Conservation (phyloP, 306 rosid genomes). For the Cicer yamashitae region DNA sequence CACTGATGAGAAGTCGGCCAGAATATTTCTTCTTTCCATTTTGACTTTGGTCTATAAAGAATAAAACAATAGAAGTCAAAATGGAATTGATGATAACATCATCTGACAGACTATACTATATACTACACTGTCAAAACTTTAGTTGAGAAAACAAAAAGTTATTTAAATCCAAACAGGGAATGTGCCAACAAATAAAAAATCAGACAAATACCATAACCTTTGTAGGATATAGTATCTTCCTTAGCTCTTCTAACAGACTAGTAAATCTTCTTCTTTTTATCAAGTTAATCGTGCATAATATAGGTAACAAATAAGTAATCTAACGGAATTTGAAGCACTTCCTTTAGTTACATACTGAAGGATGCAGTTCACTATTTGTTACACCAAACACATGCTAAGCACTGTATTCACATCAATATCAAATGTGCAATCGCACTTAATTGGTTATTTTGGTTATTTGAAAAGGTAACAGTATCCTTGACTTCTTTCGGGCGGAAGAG, state of each 20-base stretch:
- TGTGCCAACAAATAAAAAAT: constrained; percentile 30
- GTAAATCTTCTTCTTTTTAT: constrained; percentile 22
- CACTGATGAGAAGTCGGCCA: constrained; percentile 93
- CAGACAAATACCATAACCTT: constrained; percentile 14
- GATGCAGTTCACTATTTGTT: constrained; percentile 9
- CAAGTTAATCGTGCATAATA: constrained; percentile 14
- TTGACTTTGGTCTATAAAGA: constrained; percentile 64
- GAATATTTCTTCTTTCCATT: constrained; percentile 81
- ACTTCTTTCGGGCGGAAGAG: not conserved
- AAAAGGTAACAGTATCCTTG: not conserved
- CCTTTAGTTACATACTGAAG: not conserved
- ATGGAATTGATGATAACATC: constrained; percentile 25
- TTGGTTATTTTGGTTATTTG: not conserved
- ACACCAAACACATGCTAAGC: not conserved
- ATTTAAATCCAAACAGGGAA: constrained; percentile 26
- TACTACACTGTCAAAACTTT: constrained; percentile 35
- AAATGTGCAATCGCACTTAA: not conserved
- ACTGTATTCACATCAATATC: constrained; percentile 13
- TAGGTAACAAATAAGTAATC: constrained; percentile 10
- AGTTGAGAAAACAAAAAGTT: constrained; percentile 16
- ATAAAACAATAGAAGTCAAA: constrained; percentile 33
- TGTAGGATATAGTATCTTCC: constrained; percentile 19
- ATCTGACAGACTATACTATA: constrained; percentile 27
- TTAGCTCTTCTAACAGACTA: constrained; percentile 9
- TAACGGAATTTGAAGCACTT: constrained; percentile 14